Evolutionary conservation across 75 land plant species (phyloP).

Genomic region (Pinus tabuliformis): DNA sequence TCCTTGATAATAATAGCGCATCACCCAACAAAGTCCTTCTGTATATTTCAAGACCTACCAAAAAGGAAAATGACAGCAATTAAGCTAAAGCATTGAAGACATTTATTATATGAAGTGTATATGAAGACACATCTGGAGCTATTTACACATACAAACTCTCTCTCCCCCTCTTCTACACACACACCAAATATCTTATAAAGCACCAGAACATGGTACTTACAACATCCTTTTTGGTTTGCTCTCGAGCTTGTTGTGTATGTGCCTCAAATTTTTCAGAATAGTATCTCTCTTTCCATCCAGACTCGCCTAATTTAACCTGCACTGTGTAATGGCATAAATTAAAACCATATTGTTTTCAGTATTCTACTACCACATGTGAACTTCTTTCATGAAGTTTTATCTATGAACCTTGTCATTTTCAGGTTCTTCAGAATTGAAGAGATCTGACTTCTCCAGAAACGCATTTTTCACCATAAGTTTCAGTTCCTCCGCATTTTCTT

Average conservation of each 20-base stretch:
- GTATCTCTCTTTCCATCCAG: slow-evolving; percentile 52
- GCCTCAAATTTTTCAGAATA: slow-evolving; percentile 45
- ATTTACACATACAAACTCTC: too few species aligned
- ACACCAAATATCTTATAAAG: too few species aligned
- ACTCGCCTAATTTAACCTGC: slow-evolving; percentile 42
- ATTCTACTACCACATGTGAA: not conserved
- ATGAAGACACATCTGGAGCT: too few species aligned
- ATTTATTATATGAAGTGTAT: too few species aligned
- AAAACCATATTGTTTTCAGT: not conserved
- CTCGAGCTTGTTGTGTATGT: slow-evolving; percentile 24
- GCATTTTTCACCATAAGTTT: slow-evolving; percentile 23
- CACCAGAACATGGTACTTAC: slow-evolving; percentile 15
- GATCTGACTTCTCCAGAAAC: slow-evolving; percentile 35
- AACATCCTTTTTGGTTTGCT: slow-evolving; percentile 23
- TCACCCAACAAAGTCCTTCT: slow-evolving; percentile 45
- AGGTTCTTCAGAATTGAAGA: slow-evolving; percentile 16
- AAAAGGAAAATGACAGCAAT: not conserved
- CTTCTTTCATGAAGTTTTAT: not conserved
- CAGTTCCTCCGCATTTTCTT: slow-evolving; percentile 30
- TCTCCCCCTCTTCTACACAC: too few species aligned
- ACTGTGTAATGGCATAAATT: not conserved
- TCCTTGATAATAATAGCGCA: slow-evolving; percentile 35
- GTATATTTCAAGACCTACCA: slow-evolving; percentile 36
- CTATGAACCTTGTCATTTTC: slow-evolving; percentile 29
- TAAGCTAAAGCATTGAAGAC: too few species aligned